Evolutionary conservation across 257 asterid genomes (phyloP).

Genomic region (Handroanthus guayacan): DNA sequence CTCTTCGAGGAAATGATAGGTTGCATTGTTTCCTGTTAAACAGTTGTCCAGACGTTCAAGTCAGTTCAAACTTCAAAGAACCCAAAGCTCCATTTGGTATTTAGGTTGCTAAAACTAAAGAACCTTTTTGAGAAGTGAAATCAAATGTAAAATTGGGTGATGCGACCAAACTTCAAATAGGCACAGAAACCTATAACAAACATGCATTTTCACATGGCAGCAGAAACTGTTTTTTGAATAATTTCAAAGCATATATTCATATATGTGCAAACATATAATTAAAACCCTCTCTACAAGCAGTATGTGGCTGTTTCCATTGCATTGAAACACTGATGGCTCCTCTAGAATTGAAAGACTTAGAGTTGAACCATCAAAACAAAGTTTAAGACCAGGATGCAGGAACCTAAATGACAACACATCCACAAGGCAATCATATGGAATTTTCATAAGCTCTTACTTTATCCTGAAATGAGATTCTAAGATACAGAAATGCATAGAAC

Average conservation of each 20-base stretch:
- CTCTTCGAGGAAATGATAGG: constrained; percentile 83
- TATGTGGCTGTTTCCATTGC: background rate
- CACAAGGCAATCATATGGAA: background rate
- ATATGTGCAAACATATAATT: background rate
- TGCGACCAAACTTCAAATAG: constrained; percentile 5
- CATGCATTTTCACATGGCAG: constrained; percentile 13
- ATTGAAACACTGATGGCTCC: background rate
- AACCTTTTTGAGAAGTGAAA: constrained; percentile 4
- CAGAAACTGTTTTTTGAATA: constrained; percentile 12
- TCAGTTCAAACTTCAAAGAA: constrained; percentile 40
- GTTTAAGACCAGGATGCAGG: background rate
- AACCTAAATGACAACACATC: background rate
- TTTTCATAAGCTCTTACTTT: background rate
- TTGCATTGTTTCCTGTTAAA: constrained; percentile 63
- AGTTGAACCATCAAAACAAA: constrained; percentile 7
- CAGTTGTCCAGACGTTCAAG: constrained; percentile 32
- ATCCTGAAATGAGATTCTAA: background rate
- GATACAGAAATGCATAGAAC: background rate
- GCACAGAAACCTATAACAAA: background rate
- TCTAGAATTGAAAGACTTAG: background rate
- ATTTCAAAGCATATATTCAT: background rate
- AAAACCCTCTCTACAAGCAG: constrained; percentile 1
- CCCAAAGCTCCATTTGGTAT: constrained; percentile 16
- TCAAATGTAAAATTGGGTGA: constrained; percentile 18
- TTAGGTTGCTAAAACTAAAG: constrained; percentile 18